A percentile compares a stretch with the other conserved stretches of the same genome.
phyloP scores from a whole-genome alignment of 371 early-diverging fungal species.

The Aphelidium insulamus region DNA sequence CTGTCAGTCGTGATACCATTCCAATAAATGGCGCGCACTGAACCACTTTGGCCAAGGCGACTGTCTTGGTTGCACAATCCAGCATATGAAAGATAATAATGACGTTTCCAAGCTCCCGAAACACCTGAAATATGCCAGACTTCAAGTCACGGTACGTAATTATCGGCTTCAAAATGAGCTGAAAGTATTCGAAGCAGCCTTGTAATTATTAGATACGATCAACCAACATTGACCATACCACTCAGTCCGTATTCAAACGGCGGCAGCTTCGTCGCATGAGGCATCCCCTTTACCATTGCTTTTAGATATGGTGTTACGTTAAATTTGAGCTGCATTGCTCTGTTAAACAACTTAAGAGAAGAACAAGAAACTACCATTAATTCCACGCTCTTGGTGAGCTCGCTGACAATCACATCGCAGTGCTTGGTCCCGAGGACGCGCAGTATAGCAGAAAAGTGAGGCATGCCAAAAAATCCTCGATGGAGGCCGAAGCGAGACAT shows the following conservation, averaged over 20 bases:
- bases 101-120: constrained; percentile 19
- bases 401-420: constrained; percentile 8
- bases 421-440: constrained; percentile 7
- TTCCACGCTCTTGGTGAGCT: constrained; percentile 9
- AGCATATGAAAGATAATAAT: constrained; percentile 8
- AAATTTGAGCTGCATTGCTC: constrained; percentile 7
- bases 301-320: constrained; percentile 12
- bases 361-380: constrained; percentile 5
- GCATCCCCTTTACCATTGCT: constrained; percentile 14
- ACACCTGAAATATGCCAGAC: constrained; percentile 15
- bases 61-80: no score
- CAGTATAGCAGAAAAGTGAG: constrained; percentile 9
- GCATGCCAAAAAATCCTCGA: constrained; percentile 11
- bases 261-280: constrained; percentile 13
- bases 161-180: constrained; percentile 8
- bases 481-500: constrained; percentile 7
- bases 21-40: no score
- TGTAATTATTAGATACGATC: no score
- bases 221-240: no score
- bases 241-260: constrained; percentile 13
- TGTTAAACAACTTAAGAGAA: background rate
- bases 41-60: no score
- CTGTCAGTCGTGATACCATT: constrained; percentile 5
- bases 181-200: constrained; percentile 7
- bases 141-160: constrained; percentile 11